A percentile compares a stretch with the other conserved stretches of the same genome.
phyloP scores from a whole-genome alignment of 164 flowering plant genomes.

The Tetrastigma voinierianum region DNA sequence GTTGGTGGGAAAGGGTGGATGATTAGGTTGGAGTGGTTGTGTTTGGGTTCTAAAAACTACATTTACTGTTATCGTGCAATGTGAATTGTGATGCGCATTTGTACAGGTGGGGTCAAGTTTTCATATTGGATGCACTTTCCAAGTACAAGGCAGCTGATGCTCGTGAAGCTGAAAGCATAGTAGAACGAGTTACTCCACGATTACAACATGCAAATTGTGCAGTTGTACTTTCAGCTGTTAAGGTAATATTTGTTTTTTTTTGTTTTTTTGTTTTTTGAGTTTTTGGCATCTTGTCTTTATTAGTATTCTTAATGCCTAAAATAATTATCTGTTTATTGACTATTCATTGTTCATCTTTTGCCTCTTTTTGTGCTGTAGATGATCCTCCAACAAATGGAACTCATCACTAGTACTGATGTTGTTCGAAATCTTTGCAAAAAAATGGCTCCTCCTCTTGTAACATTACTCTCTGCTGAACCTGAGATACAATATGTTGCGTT shows the following conservation, averaged over 20 bases:
- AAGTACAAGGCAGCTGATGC: constrained; percentile 96
- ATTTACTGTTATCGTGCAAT: background rate
- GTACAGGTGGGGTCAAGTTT: constrained; percentile 99
- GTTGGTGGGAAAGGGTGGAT: too few relatives aligned
- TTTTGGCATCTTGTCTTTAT: background rate
- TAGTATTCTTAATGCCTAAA: background rate
- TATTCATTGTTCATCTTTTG: background rate
- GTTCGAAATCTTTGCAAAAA: constrained; percentile 98
- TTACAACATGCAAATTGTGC: constrained; percentile 99
- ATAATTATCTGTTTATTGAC: background rate
- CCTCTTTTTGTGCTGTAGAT: constrained; percentile 50
- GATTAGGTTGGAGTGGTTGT: too few relatives aligned
- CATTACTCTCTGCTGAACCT: constrained; percentile 99
- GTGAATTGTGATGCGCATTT: background rate
- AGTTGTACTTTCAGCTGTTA: constrained; percentile 99
- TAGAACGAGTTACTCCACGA: constrained; percentile 96
- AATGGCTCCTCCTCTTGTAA: constrained; percentile 99
- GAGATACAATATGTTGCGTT: constrained; percentile 99
- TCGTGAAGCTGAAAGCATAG: constrained; percentile 98
- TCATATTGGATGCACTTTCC: constrained; percentile 97
- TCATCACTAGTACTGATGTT: constrained; percentile 93
- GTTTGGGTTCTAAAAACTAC: too few relatives aligned
- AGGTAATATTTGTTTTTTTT: constrained; percentile 47
- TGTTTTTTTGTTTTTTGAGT: too few relatives aligned
- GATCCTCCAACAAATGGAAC: constrained; percentile 99